Evolutionary conservation across 225 moss, liverwort and hornwort genomes (phyloP), one percentile per base, ranked within the genome.

Genomic region (Sphagnum tenellum): DNA sequence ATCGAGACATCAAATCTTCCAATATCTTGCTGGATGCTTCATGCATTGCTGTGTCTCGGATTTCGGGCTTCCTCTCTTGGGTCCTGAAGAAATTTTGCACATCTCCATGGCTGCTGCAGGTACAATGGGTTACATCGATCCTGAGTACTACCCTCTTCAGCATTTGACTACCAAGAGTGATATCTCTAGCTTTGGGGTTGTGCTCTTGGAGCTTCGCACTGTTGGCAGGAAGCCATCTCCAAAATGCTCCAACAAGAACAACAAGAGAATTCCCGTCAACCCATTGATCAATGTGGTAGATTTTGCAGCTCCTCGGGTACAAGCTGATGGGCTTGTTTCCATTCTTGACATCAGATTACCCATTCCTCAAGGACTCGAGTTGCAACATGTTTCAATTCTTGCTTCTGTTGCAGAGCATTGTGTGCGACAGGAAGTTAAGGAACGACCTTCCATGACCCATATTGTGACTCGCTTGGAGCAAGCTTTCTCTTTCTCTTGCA

Each of bases 121-220:
- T 47, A 65, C 64, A 8, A 49, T 61, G 1, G 69, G 69, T 7
- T 69, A 69, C 49, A 61, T 69, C 29, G 69, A 69, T 44, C 69
- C 69, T 2, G 69, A 69, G 61, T 69, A 69, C 13, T 69, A 69
- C 50, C 48, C 13, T 0, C 65, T 77, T 1, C 84, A 81, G 7
- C 60, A 58, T 1, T 88, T 79, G 68, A 84, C 82, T 4, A 82
- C 81, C 59, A 88, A 77, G 72, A 88, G 88, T 49, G 88, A 88
- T 62, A 77, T 88, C 7, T 88, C 84, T 73, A 69, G 69, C 50
- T 69, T 69, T 60, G 69, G 69, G 4, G 69, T 70, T 2, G 70
- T 70, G 54, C 45, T 70, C 8, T 52, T 70, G 70, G 70, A 70
- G 53, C 62, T 70, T 3, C 10, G 62, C 44, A 70, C 70, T 63